A percentile compares a stretch with the other conserved stretches of the same genome.
Conservation (phyloP, 768 basidiomycete species). For the Nidularia sp. region DNA sequence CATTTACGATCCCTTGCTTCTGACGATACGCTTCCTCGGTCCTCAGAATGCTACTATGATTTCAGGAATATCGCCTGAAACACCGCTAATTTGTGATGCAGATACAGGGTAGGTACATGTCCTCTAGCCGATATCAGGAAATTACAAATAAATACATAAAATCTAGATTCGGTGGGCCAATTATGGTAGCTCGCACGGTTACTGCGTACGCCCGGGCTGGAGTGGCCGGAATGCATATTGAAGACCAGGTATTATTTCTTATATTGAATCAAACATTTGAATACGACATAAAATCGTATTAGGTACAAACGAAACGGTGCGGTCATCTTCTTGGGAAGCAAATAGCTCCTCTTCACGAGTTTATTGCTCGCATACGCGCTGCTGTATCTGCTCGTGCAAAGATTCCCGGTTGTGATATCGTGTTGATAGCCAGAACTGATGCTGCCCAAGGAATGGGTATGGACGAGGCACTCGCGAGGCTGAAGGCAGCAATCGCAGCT, state of each 20-base stretch:
- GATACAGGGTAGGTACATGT: conserved; percentile 41
- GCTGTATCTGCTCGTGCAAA: conserved; percentile 44
- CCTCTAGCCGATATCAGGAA: not conserved
- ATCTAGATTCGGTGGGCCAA: conserved; percentile 46
- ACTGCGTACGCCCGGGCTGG: conserved; percentile 45
- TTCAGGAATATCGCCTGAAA: conserved; percentile 38
- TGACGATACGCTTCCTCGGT: not conserved
- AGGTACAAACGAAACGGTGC: conserved; percentile 46
- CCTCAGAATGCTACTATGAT: conserved; percentile 42
- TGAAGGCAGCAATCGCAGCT: conserved; percentile 38
- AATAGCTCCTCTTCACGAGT: conserved; percentile 45
- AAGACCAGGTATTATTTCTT: conserved; percentile 41
- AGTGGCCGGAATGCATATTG: conserved; percentile 50
- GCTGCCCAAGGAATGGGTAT: conserved; percentile 47
- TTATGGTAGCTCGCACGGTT: conserved; percentile 51
- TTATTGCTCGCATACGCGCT: conserved; percentile 47
- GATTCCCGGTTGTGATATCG: conserved; percentile 43
- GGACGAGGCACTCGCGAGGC: conserved; percentile 43
- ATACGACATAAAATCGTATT: not conserved
- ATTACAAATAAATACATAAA: not conserved
- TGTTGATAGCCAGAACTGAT: conserved; percentile 50
- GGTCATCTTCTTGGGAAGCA: conserved; percentile 54
- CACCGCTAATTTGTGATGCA: conserved; percentile 52
- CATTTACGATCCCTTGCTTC: not conserved
- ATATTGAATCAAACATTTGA: not conserved